Base-by-base conservation (phyloP, 2,329 filamentous ascomycete species). In the Emmonsiellopsis sp. region DNA sequence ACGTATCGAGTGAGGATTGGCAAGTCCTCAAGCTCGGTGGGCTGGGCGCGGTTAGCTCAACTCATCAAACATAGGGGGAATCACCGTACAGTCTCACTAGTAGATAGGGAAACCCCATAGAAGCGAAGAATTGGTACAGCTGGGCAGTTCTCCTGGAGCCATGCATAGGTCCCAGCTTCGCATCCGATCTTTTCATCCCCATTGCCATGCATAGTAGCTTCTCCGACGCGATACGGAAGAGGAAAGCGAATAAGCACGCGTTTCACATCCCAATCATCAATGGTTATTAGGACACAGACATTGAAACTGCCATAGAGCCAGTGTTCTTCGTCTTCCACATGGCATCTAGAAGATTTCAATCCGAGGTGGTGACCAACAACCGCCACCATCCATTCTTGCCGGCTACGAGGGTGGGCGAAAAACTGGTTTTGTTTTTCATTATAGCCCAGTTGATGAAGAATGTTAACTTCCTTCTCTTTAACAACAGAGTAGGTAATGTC, bases 221-320 rank as follows among this genome's bases (percentile, higher is more conserved):
- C 52, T n/a, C 52, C 52, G 4, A 49, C 39, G 10, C 46, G 43
- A 33, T 53, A 53, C 10, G 46, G 45, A 34, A 53, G 52, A 40
- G 48, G 48, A 31, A 51, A 42, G 3, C 37, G 48, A 42, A 51
- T 40, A 11, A 43, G 34, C 1, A 51, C 21, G 17, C 39, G 34
- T 31, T 47, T 47, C 42, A 9, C 14, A 17, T 27, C 42, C 21
- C 21, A 14, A 27, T 17, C 21, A 44, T 44, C 42, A 9, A 44
- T 9, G 21, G n/a, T 9, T 9, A 44, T 27, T 44, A 1, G 42
- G 14, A 70, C 58, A 52, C 65, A 70, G 45, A 68, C 59, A 54
- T 71, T 72, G 55, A 69, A 71, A 52, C 60, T 63, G 11, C 68
- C 67, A 44, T 60, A 53, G 42, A 64, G 59, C 68, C 69, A 69